Conservation (phyloP, 306 rosid species). For the Argentina anserina region DNA sequence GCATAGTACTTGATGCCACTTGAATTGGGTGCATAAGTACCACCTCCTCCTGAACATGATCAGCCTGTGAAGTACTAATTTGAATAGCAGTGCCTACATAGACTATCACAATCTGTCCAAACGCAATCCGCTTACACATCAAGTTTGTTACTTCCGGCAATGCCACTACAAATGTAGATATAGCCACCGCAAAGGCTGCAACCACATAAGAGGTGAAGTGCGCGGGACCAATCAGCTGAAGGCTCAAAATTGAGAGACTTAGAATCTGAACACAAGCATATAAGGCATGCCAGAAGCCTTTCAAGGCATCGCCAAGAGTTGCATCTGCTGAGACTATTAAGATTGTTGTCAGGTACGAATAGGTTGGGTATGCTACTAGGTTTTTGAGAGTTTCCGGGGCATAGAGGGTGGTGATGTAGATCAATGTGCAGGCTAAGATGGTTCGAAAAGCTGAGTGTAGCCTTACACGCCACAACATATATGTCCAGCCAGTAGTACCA, state of each 20-base stretch:
- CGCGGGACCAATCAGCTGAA: conserved; percentile 43
- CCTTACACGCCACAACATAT: conserved; percentile 33
- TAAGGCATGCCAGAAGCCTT: conserved; percentile 52
- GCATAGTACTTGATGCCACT: conserved; percentile 48
- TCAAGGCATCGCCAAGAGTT: conserved; percentile 58
- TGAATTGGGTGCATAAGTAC: conserved; percentile 42
- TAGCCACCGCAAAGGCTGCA: conserved; percentile 42
- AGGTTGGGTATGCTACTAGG: conserved; percentile 49
- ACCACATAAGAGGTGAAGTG: conserved; percentile 16
- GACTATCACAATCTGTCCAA: conserved; percentile 69
- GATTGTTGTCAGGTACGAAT: conserved; percentile 54
- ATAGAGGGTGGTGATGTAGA: conserved; percentile 42
- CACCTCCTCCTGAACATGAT: not conserved
- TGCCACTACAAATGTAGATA: conserved; percentile 48
- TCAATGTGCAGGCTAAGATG: conserved; percentile 59
- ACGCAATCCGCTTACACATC: conserved; percentile 59
- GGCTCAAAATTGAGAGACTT: conserved; percentile 29
- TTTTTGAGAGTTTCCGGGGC: conserved; percentile 36
- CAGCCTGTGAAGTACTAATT: conserved; percentile 27
- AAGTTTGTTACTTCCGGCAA: conserved; percentile 46
- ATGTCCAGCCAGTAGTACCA: conserved; percentile 13
- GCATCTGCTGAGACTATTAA: conserved; percentile 45
- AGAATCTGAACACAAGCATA: conserved; percentile 40
- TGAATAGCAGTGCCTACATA: conserved; percentile 49
- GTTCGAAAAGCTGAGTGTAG: conserved; percentile 48